phyloP scores from a whole-genome alignment of 1,139 yeast genomes.

The Torulaspora pretoriensis region DNA sequence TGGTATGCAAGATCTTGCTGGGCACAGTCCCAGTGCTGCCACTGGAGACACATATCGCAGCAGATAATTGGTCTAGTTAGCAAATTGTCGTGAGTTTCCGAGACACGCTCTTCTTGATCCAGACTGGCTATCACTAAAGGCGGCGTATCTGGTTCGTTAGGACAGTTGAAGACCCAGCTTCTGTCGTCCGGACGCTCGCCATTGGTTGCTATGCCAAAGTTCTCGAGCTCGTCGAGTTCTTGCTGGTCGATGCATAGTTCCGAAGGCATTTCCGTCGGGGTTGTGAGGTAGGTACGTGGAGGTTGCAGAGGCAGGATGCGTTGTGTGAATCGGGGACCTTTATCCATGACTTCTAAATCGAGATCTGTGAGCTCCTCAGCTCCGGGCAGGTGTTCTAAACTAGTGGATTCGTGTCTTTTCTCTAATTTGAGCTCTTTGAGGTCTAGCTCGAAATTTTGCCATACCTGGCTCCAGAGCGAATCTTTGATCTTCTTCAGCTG shows the following conservation, averaged over 20 bases:
- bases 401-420: background rate
- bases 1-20: constrained; percentile 15
- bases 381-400: background rate
- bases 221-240: constrained; percentile 24
- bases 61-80: constrained; percentile 25
- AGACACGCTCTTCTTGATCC: constrained; percentile 27
- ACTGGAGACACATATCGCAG: constrained; percentile 34
- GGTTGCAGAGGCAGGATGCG: constrained; percentile 3
- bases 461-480: constrained; percentile 29
- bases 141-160: constrained; percentile 19
- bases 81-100: constrained; percentile 23
- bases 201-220: constrained; percentile 22
- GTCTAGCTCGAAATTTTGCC: constrained; percentile 32
- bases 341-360: constrained; percentile 20
- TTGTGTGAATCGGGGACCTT: constrained; percentile 10
- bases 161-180: constrained; percentile 35
- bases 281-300: background rate
- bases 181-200: constrained; percentile 23
- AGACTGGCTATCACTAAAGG: constrained; percentile 13
- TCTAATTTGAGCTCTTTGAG: constrained; percentile 13
- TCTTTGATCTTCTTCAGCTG: constrained; percentile 29
- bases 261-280: constrained; percentile 29
- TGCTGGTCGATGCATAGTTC: constrained; percentile 26
- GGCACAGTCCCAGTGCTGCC: constrained; percentile 36
- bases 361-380: constrained; percentile 9